Conservation (phyloP, 208 protist genomes). For the Crithidia thermophila region DNA sequence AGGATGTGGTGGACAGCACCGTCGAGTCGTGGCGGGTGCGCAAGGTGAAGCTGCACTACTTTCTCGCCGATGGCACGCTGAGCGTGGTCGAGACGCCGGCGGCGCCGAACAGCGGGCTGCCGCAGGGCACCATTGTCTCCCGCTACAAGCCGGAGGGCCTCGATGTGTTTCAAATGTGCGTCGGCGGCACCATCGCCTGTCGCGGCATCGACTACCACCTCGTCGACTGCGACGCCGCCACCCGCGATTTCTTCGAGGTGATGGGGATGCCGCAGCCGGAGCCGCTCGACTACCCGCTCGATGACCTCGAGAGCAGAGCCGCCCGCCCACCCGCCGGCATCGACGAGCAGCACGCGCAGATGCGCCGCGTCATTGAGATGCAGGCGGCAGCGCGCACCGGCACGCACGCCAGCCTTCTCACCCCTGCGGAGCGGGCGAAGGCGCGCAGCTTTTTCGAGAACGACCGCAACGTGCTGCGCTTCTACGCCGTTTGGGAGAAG, state of each 20-base stretch:
- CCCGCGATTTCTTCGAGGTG: constrained; percentile 89
- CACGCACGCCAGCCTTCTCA: constrained; percentile 78
- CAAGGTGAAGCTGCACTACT: constrained; percentile 93
- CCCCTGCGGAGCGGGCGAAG: constrained; percentile 75
- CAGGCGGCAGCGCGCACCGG: constrained; percentile 61
- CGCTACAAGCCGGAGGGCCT: constrained; percentile 79
- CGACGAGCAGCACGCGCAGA: constrained; percentile 74
- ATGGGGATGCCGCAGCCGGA: constrained; percentile 80
- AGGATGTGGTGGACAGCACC: constrained; percentile 91
- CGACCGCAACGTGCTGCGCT: constrained; percentile 96
- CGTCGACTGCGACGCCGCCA: constrained; percentile 95
- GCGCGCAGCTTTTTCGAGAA: constrained; percentile 91
- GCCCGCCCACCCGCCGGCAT: constrained; percentile 23
- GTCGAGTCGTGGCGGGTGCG: constrained; percentile 91
- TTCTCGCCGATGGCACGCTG: constrained; percentile 95
- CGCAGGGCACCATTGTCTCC: constrained; percentile 87
- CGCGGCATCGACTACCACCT: constrained; percentile 92
- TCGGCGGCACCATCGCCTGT: constrained; percentile 83
- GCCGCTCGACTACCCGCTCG: constrained; percentile 72
- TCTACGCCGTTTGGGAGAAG: constrained; percentile 95
- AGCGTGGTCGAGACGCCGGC: constrained; percentile 91
- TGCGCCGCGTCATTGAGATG: constrained; percentile 87
- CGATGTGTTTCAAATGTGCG: constrained; percentile 75
- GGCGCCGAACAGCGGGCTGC: constrained; percentile 94
- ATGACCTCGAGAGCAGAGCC: constrained; percentile 74